A percentile compares a stretch with the other conserved stretches of the same genome.
Evolutionary conservation across 225 moss, liverwort and hornwort genomes (phyloP).

Genomic region (Sphagnum tenellum): DNA sequence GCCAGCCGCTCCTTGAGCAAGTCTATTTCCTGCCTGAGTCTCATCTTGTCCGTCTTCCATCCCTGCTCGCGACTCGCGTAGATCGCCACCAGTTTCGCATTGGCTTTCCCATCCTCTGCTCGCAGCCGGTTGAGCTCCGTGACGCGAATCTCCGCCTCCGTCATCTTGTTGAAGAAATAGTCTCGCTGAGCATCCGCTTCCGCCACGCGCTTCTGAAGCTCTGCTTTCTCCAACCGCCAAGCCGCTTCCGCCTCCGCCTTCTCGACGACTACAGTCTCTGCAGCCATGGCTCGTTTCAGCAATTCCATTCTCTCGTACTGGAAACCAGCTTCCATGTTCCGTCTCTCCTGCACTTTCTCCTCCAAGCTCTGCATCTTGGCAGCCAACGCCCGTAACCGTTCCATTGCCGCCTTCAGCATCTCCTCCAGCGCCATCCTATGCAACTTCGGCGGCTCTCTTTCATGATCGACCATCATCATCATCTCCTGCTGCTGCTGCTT

Average conservation of each 20-base stretch:
- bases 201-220: conserved; percentile 6
- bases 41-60: conserved; percentile 10
- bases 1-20: conserved; percentile 5
- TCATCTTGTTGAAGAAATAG: conserved; percentile 10
- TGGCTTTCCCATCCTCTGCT: conserved; percentile 12
- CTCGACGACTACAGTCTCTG: conserved; percentile 1
- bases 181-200: conserved; percentile 11
- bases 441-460: neutral
- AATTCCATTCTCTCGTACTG: conserved; percentile 8
- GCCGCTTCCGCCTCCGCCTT: conserved; percentile 3
- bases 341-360: conserved; percentile 2
- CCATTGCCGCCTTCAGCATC: conserved; percentile 12
- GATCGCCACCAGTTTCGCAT: conserved; percentile 11
- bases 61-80: conserved; percentile 10
- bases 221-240: conserved; percentile 6
- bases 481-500: neutral
- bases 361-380: conserved; percentile 4
- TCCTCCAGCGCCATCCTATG: conserved; percentile 8
- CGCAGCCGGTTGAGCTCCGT: conserved; percentile 7
- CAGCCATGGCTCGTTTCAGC: conserved; percentile 3
- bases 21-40: conserved; percentile 7
- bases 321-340: conserved; percentile 2
- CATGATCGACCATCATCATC: neutral
- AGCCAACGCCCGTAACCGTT: conserved; percentile 7
- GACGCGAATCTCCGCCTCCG: conserved; percentile 2